Conservation (phyloP, 148 eudicot species). For the Rhododendron vialii region DNA sequence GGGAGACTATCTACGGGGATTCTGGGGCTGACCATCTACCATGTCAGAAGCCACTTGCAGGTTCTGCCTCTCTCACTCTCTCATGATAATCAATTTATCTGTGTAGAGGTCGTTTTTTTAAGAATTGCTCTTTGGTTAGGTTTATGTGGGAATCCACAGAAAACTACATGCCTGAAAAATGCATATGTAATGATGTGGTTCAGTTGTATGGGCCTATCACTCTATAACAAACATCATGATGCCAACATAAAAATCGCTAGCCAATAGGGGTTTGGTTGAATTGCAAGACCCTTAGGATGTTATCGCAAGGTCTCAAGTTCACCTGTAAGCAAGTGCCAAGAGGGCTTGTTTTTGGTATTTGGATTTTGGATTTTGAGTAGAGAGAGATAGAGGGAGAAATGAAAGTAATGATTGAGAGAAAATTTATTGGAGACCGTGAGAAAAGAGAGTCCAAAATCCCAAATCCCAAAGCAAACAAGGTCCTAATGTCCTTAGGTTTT, state of each 20-base stretch:
- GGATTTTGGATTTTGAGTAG: too few relatives aligned
- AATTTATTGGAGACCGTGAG: too few relatives aligned
- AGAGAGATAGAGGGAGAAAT: too few relatives aligned
- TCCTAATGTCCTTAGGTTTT: neutral
- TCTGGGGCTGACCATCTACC: conserved; percentile 41
- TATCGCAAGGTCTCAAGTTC: too few relatives aligned
- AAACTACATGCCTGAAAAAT: neutral
- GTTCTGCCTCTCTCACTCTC: neutral
- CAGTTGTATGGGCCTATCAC: neutral
- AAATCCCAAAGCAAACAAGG: too few relatives aligned
- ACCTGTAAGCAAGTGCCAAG: too few relatives aligned
- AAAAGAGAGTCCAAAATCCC: too few relatives aligned
- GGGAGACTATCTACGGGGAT: conserved; percentile 34
- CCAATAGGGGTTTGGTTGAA: neutral
- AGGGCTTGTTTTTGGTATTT: too few relatives aligned
- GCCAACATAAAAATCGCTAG: neutral
- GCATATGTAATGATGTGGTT: neutral
- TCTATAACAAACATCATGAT: neutral
- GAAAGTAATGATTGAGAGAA: too few relatives aligned
- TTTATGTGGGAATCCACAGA: neutral
- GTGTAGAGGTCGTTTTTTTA: conserved; percentile 28
- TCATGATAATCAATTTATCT: conserved; percentile 30
- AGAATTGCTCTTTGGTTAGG: neutral
- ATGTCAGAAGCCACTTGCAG: conserved; percentile 17
- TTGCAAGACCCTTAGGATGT: neutral